phyloP scores from a whole-genome alignment of 2,329 filamentous ascomycete genomes.

The Verticillium dahliae region DNA sequence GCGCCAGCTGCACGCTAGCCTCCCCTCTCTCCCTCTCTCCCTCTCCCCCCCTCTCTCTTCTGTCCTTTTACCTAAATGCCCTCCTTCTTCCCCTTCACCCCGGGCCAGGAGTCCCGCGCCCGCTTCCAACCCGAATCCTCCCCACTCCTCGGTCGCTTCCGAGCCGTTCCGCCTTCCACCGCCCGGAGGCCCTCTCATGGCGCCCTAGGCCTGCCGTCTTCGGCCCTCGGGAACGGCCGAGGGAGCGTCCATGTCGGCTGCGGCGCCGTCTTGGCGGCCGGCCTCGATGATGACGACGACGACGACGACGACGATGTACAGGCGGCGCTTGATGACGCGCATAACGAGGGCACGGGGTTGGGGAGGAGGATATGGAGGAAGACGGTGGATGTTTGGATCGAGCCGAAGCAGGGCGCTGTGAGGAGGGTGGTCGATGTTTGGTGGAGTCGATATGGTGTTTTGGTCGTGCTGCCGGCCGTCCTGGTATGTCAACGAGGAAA shows the following conservation, averaged over 20 bases:
- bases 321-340: slow-evolving; percentile 26
- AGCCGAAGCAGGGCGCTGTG: slow-evolving; percentile 52
- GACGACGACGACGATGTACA: slow-evolving; percentile 18
- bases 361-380: slow-evolving; percentile 24
- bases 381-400: slow-evolving; percentile 51
- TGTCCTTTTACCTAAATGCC: slow-evolving; percentile 36
- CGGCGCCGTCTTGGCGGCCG: slow-evolving; percentile 42
- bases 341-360: slow-evolving; percentile 15
- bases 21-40: neutral
- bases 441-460: slow-evolving; percentile 55
- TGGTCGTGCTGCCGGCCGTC: slow-evolving; percentile 54
- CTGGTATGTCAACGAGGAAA: slow-evolving; percentile 36
- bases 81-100: slow-evolving; percentile 61
- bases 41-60: too few relatives aligned
- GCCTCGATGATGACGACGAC: slow-evolving; percentile 25
- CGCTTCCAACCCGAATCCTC: slow-evolving; percentile 46
- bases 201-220: slow-evolving; percentile 30
- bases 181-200: slow-evolving; percentile 22
- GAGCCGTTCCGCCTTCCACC: slow-evolving; percentile 41
- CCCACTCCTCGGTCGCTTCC: slow-evolving; percentile 58
- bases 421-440: slow-evolving; percentile 52
- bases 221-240: slow-evolving; percentile 25
- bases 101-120: slow-evolving; percentile 53
- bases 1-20: neutral
- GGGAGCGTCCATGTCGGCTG: slow-evolving; percentile 53